Conservation (phyloP, 2,329 filamentous ascomycete genomes). For the Plectosphaerella cucumerina region DNA sequence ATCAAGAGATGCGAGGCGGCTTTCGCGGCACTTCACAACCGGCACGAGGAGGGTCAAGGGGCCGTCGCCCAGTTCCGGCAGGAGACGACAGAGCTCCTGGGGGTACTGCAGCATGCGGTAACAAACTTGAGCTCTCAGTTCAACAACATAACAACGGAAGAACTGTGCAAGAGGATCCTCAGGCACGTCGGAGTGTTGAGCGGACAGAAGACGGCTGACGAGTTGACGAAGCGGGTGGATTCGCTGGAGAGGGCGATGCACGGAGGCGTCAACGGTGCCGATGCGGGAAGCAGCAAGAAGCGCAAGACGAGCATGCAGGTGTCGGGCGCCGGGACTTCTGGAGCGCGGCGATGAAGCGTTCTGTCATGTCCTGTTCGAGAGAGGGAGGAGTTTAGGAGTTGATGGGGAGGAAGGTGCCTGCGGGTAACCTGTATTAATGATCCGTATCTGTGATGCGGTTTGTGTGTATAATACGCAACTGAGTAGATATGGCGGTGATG, state of each 20-base stretch:
- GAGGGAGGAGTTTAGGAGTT: no score
- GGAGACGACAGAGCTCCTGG: conserved; percentile 13
- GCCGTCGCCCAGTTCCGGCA: neutral
- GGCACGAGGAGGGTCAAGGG: no score
- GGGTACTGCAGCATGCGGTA: conserved; percentile 30
- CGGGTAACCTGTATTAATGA: no score
- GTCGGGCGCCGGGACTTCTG: no score
- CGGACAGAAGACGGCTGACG: conserved; percentile 6
- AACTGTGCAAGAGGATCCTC: conserved; percentile 35
- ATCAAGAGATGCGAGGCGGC: no score
- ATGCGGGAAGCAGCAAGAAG: conserved; percentile 5
- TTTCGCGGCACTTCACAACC: no score
- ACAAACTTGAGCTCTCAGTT: conserved; percentile 40
- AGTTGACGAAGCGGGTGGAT: conserved; percentile 4
- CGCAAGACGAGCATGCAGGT: neutral
- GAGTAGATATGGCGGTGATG: no score
- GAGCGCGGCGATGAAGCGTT: no score
- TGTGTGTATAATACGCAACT: no score
- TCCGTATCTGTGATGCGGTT: no score
- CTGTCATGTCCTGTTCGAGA: no score
- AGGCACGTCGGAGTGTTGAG: conserved; percentile 23
- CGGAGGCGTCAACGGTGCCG: neutral
- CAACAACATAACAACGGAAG: conserved; percentile 41
- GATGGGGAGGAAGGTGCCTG: no score
- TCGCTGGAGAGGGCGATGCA: neutral